Evolutionary conservation across 306 rosid genomes (phyloP), one percentile per base, ranked within the genome.

Genomic region (Quercus glauca): DNA sequence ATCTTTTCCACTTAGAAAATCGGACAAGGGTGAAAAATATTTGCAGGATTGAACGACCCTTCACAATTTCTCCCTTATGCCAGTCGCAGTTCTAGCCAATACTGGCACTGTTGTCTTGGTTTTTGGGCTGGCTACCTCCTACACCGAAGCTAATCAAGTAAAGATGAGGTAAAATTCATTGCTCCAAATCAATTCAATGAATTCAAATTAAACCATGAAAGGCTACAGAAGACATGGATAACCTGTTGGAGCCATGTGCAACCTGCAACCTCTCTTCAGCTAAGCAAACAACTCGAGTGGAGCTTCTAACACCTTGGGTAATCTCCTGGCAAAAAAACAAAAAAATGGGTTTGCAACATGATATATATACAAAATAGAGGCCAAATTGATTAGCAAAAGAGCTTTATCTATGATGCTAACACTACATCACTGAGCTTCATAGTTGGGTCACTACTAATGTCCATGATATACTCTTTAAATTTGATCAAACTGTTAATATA

Each of bases 131-230:
- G 70, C 51, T 88, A 68, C 78, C 75, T 72, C 87, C 95, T 91
- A 97, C 93, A 88, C 26, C 26, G 84, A 81, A 81, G 87, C 94
- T 93, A 89, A 86, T 82, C 89, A 87, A 85, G 91, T 87, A 82
- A 92, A 90, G 75, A 84, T 59, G 49, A 80, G 78, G 82, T 77
- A 78, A 85, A 80, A 81, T 76, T 84, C 85, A 76, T 75, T 76
- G 78, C 74, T 70, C 78, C 74, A 82, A 43, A 74, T 55, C 55
- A 73, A 69, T 20, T 45, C 61, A 1, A 55, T 11, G 31, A 56
- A 85, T 65, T 73, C 29, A 35, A 18, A 63, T n/a, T 63, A n/a
- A 63, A 13, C 18, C 33, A 76, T 73, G 5, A 49, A 67, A 73
- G 11, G 45, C 69, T 6, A 65, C 3, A 18, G 63, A 75, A 78